These are phyloP conservation scores for Bjerkandera adusta DNA, from an alignment of 1,284 basidiomycete species.

Conservation along the genomic window DNA sequence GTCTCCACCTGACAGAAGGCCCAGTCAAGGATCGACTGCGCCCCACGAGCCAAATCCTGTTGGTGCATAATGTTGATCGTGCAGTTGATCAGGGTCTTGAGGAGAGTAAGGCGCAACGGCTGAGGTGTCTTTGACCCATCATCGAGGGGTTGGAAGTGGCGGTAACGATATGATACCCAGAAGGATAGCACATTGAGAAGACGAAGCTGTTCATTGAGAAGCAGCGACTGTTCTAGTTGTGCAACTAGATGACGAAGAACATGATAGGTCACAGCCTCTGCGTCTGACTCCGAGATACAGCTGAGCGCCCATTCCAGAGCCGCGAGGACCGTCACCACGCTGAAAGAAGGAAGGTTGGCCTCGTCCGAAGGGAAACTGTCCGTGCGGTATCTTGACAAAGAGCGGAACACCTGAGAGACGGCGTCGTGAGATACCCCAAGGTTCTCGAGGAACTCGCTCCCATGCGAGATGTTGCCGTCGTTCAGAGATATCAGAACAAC, in stretches of 20 bases:
- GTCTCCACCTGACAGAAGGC: slow-evolving; percentile 51
- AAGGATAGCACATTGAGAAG: slow-evolving; percentile 73
- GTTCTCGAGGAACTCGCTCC: slow-evolving; percentile 46
- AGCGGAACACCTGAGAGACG: slow-evolving; percentile 42
- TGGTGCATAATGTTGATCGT: slow-evolving; percentile 65
- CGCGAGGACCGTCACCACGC: slow-evolving; percentile 46
- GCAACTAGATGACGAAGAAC: slow-evolving; percentile 75
- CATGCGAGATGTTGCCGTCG: slow-evolving; percentile 51
- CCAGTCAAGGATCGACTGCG: slow-evolving; percentile 80
- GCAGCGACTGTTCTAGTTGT: slow-evolving; percentile 62
- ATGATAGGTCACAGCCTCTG: slow-evolving; percentile 66
- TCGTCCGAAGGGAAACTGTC: slow-evolving; percentile 46
- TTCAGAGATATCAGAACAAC: slow-evolving; percentile 58
- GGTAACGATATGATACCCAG: slow-evolving; percentile 60
- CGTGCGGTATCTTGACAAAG: slow-evolving; percentile 50
- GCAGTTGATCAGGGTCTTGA: slow-evolving; percentile 70
- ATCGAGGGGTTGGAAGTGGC: slow-evolving; percentile 56
- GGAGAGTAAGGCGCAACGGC: slow-evolving; percentile 18
- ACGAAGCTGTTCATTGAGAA: slow-evolving; percentile 86
- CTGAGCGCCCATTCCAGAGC: slow-evolving; percentile 59
- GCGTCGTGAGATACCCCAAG: slow-evolving; percentile 36
- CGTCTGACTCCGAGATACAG: slow-evolving; percentile 36
- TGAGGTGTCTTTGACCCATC: slow-evolving; percentile 31
- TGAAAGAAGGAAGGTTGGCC: slow-evolving; percentile 59
- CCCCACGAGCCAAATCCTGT: slow-evolving; percentile 63